Evolutionary conservation across 129 eudicot species (phyloP).

Genomic region (Silybum marianum): DNA sequence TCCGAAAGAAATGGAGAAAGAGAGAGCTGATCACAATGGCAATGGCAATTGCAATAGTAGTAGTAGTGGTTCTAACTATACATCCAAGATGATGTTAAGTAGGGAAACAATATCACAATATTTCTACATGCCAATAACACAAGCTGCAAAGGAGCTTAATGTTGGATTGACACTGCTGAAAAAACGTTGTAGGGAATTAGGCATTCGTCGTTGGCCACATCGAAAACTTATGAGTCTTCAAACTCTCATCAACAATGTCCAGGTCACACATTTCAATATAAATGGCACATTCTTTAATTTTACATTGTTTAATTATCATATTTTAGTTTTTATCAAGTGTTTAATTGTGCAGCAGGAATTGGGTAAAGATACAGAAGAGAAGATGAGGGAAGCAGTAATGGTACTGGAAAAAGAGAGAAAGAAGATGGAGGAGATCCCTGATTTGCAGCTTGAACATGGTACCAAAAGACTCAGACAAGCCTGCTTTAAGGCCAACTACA

Average conservation of each 20-base stretch:
- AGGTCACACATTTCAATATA: conserved; percentile 39
- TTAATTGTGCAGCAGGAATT: conserved; percentile 45
- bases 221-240: conserved; percentile 84
- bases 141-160: conserved; percentile 85
- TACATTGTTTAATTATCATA: background rate
- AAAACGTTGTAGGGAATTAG: conserved; percentile 83
- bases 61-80: background rate
- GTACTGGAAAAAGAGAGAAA: conserved; percentile 65
- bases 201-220: conserved; percentile 91
- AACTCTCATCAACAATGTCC: conserved; percentile 79
- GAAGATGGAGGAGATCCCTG: conserved; percentile 71
- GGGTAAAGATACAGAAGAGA: conserved; percentile 51
- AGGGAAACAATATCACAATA: conserved; percentile 61
- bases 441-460: conserved; percentile 62
- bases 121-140: conserved; percentile 84
- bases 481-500: conserved; percentile 85
- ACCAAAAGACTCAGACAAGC: conserved; percentile 92
- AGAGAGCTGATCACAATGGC: background rate
- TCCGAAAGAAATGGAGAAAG: conserved; percentile 7
- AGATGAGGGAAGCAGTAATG: conserved; percentile 54
- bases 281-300: background rate
- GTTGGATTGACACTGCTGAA: conserved; percentile 79
- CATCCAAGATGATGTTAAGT: conserved; percentile 40
- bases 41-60: conserved; percentile 10
- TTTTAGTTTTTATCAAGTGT: background rate